Conservation (phyloP, 768 basidiomycete genomes). For the Hericium coralloides region DNA sequence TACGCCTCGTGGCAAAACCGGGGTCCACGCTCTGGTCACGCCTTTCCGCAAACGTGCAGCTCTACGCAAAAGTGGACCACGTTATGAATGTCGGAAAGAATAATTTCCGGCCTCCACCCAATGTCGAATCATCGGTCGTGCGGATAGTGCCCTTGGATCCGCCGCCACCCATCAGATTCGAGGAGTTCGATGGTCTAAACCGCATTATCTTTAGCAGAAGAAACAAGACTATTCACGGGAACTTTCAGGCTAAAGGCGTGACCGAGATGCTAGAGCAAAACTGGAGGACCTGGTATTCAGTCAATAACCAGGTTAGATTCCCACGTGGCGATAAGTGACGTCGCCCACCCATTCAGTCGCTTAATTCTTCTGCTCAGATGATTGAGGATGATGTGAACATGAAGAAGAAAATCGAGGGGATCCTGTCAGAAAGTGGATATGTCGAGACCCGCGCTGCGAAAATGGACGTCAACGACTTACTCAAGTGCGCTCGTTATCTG, state of each 20-base stretch:
- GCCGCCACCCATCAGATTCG: slow-evolving; percentile 91
- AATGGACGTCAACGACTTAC: slow-evolving; percentile 14
- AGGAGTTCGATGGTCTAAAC: slow-evolving; percentile 94
- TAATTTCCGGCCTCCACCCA: slow-evolving; percentile 92
- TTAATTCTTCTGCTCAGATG: background rate
- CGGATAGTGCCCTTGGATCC: slow-evolving; percentile 89
- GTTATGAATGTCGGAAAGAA: slow-evolving; percentile 96
- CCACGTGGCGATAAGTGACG: background rate
- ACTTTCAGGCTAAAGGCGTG: slow-evolving; percentile 91
- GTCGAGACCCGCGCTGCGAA: slow-evolving; percentile 13
- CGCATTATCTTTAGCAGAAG: slow-evolving; percentile 84
- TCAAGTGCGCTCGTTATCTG: slow-evolving; percentile 4
- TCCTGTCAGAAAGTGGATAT: slow-evolving; percentile 11
- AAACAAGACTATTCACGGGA: slow-evolving; percentile 86
- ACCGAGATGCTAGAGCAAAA: slow-evolving; percentile 92
- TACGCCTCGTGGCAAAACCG: slow-evolving; percentile 82
- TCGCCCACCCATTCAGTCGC: background rate
- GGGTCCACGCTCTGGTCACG: slow-evolving; percentile 86
- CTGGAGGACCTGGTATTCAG: slow-evolving; percentile 85
- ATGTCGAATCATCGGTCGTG: slow-evolving; percentile 90
- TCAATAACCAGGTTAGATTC: slow-evolving; percentile 58
- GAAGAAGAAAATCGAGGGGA: slow-evolving; percentile 9
- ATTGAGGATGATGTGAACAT: slow-evolving; percentile 10
- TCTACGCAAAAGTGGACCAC: slow-evolving; percentile 94
- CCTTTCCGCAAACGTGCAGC: slow-evolving; percentile 92